Percentiles rank a stretch among this genome's conserved stretches.
phyloP scores from a whole-genome alignment of 2,329 filamentous ascomycete genomes.

The Cladosporium halotolerans region DNA sequence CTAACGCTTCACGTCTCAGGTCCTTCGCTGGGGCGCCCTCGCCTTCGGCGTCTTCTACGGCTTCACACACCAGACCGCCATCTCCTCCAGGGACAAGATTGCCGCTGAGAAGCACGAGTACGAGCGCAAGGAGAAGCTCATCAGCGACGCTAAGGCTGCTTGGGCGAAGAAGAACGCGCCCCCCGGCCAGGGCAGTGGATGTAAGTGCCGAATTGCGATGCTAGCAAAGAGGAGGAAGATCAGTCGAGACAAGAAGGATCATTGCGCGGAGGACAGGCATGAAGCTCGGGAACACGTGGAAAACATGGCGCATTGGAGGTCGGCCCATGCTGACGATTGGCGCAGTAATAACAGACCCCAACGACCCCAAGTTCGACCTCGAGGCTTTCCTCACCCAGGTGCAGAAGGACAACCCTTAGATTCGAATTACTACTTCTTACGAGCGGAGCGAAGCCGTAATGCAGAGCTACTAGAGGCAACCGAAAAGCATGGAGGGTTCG shows the following conservation, averaged over 20 bases:
- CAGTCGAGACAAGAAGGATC: conserved; percentile 13
- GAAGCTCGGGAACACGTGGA: no score
- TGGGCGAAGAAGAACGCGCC: conserved; percentile 70
- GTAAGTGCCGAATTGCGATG: not conserved
- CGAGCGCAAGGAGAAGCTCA: conserved; percentile 83
- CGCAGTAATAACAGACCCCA: conserved; percentile 66
- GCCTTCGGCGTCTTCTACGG: conserved; percentile 91
- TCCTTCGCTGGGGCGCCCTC: conserved; percentile 94
- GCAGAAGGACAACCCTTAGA: conserved; percentile 44
- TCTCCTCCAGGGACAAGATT: conserved; percentile 65
- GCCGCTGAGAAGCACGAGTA: conserved; percentile 74
- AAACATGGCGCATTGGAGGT: not conserved
- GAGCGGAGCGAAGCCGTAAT: conserved; percentile 7
- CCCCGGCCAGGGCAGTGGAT: conserved; percentile 22
- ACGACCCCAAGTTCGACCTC: conserved; percentile 86
- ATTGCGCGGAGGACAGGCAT: not conserved
- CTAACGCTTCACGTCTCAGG: conserved; percentile 49
- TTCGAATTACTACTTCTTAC: conserved; percentile 1
- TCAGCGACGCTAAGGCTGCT: conserved; percentile 86
- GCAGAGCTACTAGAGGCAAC: conserved; percentile 9
- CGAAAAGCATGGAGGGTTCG: conserved; percentile 2
- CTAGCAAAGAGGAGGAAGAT: conserved; percentile 6
- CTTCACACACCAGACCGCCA: conserved; percentile 82
- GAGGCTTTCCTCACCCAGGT: conserved; percentile 68
- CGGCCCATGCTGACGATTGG: not conserved